phyloP scores from a whole-genome alignment of 805 yeast species.

The Cyberlindnera mycetangii region DNA sequence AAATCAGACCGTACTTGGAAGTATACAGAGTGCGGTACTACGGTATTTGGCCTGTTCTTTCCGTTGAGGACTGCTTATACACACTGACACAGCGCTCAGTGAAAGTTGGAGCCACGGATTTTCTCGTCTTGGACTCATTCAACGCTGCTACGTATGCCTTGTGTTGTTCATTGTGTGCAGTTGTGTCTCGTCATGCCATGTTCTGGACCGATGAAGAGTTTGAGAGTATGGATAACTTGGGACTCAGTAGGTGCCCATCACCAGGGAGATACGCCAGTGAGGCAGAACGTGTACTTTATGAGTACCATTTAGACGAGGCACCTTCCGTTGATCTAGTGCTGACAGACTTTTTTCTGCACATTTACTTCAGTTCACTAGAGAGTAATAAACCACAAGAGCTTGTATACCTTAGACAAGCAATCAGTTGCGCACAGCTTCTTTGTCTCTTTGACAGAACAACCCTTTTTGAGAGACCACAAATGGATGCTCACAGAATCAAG shows the following conservation, averaged over 20 bases:
- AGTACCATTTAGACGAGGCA: slow-evolving; percentile 12
- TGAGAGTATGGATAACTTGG: slow-evolving; percentile 6
- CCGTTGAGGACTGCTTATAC: slow-evolving; percentile 13
- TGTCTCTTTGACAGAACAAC: slow-evolving; percentile 16
- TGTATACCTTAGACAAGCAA: slow-evolving; percentile 22
- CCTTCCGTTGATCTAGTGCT: slow-evolving; percentile 16
- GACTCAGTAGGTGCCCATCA: slow-evolving; percentile 16
- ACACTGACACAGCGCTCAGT: slow-evolving; percentile 1
- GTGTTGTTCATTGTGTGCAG: slow-evolving; percentile 24
- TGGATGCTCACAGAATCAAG: slow-evolving; percentile 21
- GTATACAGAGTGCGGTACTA: slow-evolving; percentile 25
- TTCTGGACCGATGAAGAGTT: slow-evolving; percentile 20
- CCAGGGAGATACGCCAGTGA: slow-evolving; percentile 19
- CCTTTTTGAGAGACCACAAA: slow-evolving; percentile 8
- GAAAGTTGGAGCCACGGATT: not conserved
- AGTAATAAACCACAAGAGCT: slow-evolving; percentile 12
- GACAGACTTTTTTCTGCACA: slow-evolving; percentile 20
- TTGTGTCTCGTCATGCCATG: slow-evolving; percentile 18
- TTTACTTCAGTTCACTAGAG: slow-evolving; percentile 16
- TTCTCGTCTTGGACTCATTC: slow-evolving; percentile 2
- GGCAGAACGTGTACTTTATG: slow-evolving; percentile 18
- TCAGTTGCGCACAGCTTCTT: slow-evolving; percentile 22
- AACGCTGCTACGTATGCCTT: slow-evolving; percentile 20
- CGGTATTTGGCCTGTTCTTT: slow-evolving; percentile 25
- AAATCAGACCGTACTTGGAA: slow-evolving; percentile 20